Evolutionary conservation across 2,329 filamentous ascomycete species (phyloP).

Genomic region (Fusarium fracticaudum): DNA sequence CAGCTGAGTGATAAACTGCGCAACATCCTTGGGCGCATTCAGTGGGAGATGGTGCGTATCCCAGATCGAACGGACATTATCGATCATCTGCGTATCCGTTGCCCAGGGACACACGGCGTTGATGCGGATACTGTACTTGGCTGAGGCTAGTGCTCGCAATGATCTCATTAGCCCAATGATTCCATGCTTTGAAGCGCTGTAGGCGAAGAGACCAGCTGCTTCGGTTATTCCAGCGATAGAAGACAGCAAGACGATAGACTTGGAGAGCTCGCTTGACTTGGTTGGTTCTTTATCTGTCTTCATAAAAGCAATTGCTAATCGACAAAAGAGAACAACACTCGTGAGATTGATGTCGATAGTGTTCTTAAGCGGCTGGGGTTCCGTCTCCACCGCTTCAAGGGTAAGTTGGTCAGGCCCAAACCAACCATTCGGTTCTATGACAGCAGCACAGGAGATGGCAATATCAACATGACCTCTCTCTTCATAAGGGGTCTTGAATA

Average conservation of each 20-base stretch:
- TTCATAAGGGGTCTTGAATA: neutral
- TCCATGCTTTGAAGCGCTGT: neutral
- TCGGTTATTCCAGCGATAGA: neutral
- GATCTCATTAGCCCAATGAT: neutral
- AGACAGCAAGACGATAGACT: neutral
- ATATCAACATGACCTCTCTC: neutral
- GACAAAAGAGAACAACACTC: neutral
- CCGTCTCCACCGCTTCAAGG: neutral
- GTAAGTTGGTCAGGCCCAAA: neutral
- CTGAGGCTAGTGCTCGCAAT: neutral
- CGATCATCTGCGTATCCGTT: neutral
- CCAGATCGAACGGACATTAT: neutral
- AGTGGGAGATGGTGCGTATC: neutral
- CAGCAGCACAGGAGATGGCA: neutral
- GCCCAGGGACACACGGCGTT: constrained; percentile 1
- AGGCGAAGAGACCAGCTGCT: neutral
- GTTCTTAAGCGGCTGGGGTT: neutral
- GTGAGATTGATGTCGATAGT: neutral
- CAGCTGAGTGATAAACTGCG: neutral
- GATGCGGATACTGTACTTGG: neutral
- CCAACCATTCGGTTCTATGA: neutral
- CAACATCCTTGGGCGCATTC: neutral
- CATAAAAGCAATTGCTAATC: neutral
- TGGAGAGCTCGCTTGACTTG: neutral
- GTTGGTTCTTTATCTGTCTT: fast-evolving